Conservation (phyloP, 768 basidiomycete genomes). For the Russula lepida region DNA sequence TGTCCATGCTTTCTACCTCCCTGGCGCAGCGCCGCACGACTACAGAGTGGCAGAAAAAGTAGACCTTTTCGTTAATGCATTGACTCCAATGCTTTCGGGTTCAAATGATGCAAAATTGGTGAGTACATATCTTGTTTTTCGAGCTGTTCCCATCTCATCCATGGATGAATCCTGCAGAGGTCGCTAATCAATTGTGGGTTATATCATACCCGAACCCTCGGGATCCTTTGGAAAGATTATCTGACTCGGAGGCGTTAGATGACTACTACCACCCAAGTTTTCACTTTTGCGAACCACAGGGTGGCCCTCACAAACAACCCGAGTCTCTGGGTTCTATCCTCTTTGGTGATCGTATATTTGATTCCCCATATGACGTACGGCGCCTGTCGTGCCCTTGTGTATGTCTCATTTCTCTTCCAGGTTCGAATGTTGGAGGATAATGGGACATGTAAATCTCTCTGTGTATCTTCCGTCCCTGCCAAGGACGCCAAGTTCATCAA, state of each 20-base stretch:
- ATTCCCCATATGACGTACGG: slow-evolving; percentile 79
- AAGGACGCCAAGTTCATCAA: slow-evolving; percentile 87
- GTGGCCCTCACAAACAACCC: slow-evolving; percentile 63
- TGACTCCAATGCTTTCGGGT: slow-evolving; percentile 75
- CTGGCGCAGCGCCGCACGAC: slow-evolving; percentile 81
- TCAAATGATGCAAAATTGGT: slow-evolving; percentile 68
- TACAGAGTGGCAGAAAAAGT: slow-evolving; percentile 69
- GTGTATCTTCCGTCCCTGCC: slow-evolving; percentile 48
- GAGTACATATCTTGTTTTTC: slow-evolving; percentile 24
- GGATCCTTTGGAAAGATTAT: neutral
- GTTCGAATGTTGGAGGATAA: slow-evolving; percentile 76
- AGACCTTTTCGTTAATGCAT: slow-evolving; percentile 75
- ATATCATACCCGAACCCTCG: slow-evolving; percentile 20
- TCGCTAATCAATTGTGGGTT: slow-evolving; percentile 91
- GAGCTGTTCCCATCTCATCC: neutral
- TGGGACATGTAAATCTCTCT: slow-evolving; percentile 68
- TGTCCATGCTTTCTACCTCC: slow-evolving; percentile 76
- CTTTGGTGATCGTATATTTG: slow-evolving; percentile 94
- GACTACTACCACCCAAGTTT: slow-evolving; percentile 89
- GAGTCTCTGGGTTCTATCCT: slow-evolving; percentile 88
- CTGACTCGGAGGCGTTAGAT: slow-evolving; percentile 37
- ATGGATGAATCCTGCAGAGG: slow-evolving; percentile 43
- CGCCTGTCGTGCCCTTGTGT: neutral
- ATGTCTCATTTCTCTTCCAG: slow-evolving; percentile 30
- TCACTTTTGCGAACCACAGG: slow-evolving; percentile 76